Conservation (phyloP, 2,329 filamentous ascomycete genomes). For the Delphinella strobiligena region DNA sequence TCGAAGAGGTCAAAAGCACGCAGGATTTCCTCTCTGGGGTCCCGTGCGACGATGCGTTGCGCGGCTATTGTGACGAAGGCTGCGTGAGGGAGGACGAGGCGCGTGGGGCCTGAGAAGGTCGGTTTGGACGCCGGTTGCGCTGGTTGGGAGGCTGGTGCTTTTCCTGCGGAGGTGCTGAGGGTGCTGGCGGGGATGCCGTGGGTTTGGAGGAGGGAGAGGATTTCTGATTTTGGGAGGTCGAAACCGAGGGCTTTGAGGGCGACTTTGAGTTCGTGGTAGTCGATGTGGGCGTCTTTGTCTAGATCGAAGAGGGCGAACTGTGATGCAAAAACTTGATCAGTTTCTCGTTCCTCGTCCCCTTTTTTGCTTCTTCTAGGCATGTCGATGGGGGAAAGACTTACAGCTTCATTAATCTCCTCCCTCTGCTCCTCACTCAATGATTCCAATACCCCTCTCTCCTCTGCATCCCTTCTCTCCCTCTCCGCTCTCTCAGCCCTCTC, state of each 20-base stretch:
- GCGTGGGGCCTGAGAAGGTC: conserved; percentile 35
- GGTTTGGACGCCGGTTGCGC: conserved; percentile 13
- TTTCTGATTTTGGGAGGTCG: conserved; percentile 75
- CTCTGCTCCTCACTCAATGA: conserved; percentile 53
- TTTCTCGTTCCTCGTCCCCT: not conserved
- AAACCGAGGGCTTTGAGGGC: conserved; percentile 92
- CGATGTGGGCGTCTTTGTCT: conserved; percentile 85
- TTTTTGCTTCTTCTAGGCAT: conserved; percentile 2
- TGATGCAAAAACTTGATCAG: no score
- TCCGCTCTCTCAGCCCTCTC: conserved; percentile 22
- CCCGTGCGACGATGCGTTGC: conserved; percentile 65
- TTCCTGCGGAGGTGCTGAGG: conserved; percentile 1
- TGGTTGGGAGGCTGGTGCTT: conserved; percentile 40
- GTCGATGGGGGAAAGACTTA: conserved; percentile 43
- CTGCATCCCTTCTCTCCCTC: conserved; percentile 27
- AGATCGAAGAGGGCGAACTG: conserved; percentile 94
- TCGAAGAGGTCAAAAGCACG: conserved; percentile 92
- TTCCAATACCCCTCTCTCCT: conserved; percentile 36
- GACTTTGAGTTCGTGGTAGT: conserved; percentile 97
- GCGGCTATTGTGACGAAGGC: conserved; percentile 65
- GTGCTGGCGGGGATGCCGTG: conserved; percentile 52
- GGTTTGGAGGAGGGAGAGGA: conserved; percentile 67
- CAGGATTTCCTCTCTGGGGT: conserved; percentile 82
- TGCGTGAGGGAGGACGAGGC: conserved; percentile 59
- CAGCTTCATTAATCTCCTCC: conserved; percentile 83